These are phyloP conservation scores for Didymella sp. DNA, from an alignment of 2,329 filamentous ascomycete species.

Conservation along the genomic window DNA sequence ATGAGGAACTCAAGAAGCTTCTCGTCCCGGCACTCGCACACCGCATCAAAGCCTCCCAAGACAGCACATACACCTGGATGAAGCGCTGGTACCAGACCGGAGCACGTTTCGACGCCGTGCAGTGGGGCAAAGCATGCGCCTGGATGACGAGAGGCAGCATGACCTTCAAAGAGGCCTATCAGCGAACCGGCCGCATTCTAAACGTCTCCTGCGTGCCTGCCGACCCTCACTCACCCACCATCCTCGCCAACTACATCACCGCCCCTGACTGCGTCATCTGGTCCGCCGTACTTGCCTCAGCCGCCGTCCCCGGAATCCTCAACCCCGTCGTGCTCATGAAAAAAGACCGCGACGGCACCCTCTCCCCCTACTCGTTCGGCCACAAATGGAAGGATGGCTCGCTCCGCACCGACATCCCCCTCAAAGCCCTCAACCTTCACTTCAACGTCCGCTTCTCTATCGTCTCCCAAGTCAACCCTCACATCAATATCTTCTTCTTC, in stretches of 20 bases:
- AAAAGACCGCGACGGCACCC: constrained; percentile 76
- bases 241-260: constrained; percentile 94
- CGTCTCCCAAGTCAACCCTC: constrained; percentile 86
- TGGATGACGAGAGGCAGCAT: constrained; percentile 94
- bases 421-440: constrained; percentile 91
- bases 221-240: constrained; percentile 90
- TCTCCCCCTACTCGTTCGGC: constrained; percentile 92
- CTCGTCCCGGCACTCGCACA: constrained; percentile 86
- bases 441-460: constrained; percentile 99
- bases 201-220: constrained; percentile 97
- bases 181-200: constrained; percentile 89
- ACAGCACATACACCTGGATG: constrained; percentile 77
- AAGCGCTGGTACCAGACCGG: constrained; percentile 90
- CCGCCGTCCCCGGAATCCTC: constrained; percentile 92
- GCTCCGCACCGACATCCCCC: constrained; percentile 90
- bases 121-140: constrained; percentile 83
- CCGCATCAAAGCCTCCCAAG: constrained; percentile 84
- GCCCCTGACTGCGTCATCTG: constrained; percentile 97
- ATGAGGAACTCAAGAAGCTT: constrained; percentile 85
- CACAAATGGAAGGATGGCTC: constrained; percentile 99
- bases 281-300: constrained; percentile 93
- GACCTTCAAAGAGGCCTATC: constrained; percentile 94
- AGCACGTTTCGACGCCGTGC: constrained; percentile 89
- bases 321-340: constrained; percentile 94
- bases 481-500: constrained; percentile 99